These are phyloP conservation scores for Wolfiporia cocos DNA, from an alignment of 1,284 basidiomycete species.

Conservation along the genomic window DNA sequence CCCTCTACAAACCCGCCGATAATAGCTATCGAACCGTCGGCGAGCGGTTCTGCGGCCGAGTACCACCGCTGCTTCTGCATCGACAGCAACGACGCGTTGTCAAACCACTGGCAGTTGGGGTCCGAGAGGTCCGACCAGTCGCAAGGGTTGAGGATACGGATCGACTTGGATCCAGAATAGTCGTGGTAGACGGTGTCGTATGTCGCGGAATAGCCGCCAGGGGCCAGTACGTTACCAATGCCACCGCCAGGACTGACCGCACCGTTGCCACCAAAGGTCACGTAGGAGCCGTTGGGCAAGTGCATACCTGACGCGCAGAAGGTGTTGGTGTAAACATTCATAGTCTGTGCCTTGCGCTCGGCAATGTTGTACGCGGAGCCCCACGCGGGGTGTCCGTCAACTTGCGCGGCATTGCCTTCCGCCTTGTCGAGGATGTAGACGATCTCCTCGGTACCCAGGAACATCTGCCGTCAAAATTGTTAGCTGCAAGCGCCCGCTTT, in stretches of 20 bases:
- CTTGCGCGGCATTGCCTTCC: conserved; percentile 43
- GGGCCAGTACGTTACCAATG: conserved; percentile 44
- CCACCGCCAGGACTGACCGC: conserved; percentile 73
- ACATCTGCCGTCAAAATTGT: conserved; percentile 28
- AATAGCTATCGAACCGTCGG: conserved; percentile 61
- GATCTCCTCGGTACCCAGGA: conserved; percentile 36
- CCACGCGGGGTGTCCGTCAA: conserved; percentile 39
- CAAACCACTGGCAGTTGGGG: conserved; percentile 70
- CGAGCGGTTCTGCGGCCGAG: conserved; percentile 75
- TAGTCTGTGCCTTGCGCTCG: conserved; percentile 41
- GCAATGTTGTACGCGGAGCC: conserved; percentile 44
- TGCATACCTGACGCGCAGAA: conserved; percentile 77
- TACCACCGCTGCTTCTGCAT: conserved; percentile 87
- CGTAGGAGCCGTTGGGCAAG: conserved; percentile 36
- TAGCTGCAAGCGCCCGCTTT: conserved; percentile 3
- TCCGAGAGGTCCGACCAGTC: conserved; percentile 43
- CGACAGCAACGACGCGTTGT: conserved; percentile 57
- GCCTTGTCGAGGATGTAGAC: conserved; percentile 45
- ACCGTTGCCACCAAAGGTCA: conserved; percentile 51
- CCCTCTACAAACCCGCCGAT: conserved; percentile 83
- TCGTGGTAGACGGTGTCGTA: conserved; percentile 61
- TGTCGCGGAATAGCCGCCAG: conserved; percentile 36
- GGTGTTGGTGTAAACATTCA: conserved; percentile 76
- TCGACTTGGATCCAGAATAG: conserved; percentile 59
- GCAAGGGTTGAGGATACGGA: conserved; percentile 77